Evolutionary conservation across 805 yeast genomes (phyloP).

Genomic region (Hanseniaspora meyeri): DNA sequence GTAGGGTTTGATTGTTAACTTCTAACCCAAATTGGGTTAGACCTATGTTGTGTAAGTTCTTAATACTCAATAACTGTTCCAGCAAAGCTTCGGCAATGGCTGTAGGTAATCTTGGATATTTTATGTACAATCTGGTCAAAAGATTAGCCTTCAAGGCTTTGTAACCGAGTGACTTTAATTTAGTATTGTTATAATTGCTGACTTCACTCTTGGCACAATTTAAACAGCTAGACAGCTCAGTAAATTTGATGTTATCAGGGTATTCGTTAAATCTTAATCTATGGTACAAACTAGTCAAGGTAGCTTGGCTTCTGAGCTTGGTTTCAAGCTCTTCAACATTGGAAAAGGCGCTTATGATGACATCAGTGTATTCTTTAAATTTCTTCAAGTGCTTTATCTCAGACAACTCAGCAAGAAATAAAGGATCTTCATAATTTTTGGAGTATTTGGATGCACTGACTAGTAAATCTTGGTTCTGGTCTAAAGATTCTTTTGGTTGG

Average conservation of each 20-base stretch:
- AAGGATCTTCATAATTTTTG: not conserved
- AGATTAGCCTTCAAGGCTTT: constrained; percentile 3
- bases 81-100: constrained; percentile 64
- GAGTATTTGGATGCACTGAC: not conserved
- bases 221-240: constrained; percentile 59
- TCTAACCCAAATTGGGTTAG: constrained; percentile 76
- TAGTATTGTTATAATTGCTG: constrained; percentile 16
- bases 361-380: not conserved
- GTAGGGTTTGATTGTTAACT: constrained; percentile 48
- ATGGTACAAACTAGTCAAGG: constrained; percentile 5
- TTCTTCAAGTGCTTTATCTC: not conserved
- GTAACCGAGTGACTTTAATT: not conserved
- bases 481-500: not conserved
- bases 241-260: not conserved
- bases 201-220: constrained; percentile 39
- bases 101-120: constrained; percentile 84
- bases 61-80: constrained; percentile 59
- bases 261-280: not conserved
- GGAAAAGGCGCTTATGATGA: constrained; percentile 15
- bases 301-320: constrained; percentile 32
- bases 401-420: not conserved
- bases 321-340: constrained; percentile 40
- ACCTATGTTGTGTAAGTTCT: constrained; percentile 55
- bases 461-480: not conserved
- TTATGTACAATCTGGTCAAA: constrained; percentile 36